Evolutionary conservation across 78 protist genomes (phyloP).

Genomic region (Speleostelium caveatum): DNA sequence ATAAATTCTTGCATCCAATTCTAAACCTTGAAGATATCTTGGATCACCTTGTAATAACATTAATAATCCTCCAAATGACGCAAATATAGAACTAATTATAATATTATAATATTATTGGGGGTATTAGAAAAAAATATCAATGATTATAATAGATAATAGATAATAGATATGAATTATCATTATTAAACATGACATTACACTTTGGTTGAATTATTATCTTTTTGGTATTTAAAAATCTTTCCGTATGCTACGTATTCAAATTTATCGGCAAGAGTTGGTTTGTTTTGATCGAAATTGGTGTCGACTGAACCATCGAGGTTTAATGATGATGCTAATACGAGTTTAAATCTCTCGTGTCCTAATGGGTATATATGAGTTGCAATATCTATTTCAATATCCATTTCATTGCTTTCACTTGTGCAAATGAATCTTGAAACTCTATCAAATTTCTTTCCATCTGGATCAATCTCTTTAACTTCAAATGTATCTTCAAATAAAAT

Average conservation of each 20-base stretch:
- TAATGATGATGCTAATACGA: conserved; percentile 87
- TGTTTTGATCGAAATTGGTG: conserved; percentile 36
- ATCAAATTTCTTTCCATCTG: conserved; percentile 90
- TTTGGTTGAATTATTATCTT: conserved; percentile 71
- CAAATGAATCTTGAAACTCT: conserved; percentile 88
- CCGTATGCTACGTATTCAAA: conserved; percentile 94
- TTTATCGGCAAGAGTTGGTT: conserved; percentile 83
- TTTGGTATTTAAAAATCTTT: conserved; percentile 89
- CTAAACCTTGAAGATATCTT: conserved; percentile 69
- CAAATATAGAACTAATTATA: conserved; percentile 81
- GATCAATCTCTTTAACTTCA: conserved; percentile 86
- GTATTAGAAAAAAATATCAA: neutral
- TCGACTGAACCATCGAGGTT: conserved; percentile 86
- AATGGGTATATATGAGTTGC: conserved; percentile 92
- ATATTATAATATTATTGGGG: neutral
- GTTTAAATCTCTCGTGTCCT: conserved; percentile 81
- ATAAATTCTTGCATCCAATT: conserved; percentile 71
- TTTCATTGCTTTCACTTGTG: conserved; percentile 81
- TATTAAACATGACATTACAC: conserved; percentile 38
- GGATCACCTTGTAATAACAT: conserved; percentile 91
- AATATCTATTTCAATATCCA: conserved; percentile 90
- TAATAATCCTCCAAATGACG: conserved; percentile 95
- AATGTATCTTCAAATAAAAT: conserved; percentile 86
- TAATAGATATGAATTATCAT: neutral
- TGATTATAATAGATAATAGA: neutral